These are phyloP conservation scores for Rhynchosporium graminicola DNA, from an alignment of 2,329 filamentous ascomycete species.

Conservation along the genomic window DNA sequence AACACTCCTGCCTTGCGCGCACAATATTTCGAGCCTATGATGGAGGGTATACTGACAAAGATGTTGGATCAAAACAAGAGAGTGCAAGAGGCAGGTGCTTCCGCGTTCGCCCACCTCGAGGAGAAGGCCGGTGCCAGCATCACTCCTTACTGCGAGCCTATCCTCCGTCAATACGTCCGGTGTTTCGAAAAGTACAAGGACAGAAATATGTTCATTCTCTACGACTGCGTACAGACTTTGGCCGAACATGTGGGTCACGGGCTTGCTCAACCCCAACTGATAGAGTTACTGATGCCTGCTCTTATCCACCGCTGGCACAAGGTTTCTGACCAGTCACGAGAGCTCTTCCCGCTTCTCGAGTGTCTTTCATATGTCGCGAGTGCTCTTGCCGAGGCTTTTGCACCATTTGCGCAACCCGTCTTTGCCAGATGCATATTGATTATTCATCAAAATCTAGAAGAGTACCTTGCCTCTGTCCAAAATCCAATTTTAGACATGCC, in stretches of 20 bases:
- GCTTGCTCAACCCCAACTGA: slow-evolving; percentile 78
- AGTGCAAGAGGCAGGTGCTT: slow-evolving; percentile 94
- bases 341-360: slow-evolving; percentile 93
- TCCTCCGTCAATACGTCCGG: slow-evolving; percentile 86
- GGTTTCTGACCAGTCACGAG: slow-evolving; percentile 83
- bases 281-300: slow-evolving; percentile 86
- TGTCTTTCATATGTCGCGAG: slow-evolving; percentile 93
- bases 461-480: slow-evolving; percentile 68
- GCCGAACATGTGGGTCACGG: slow-evolving; percentile 86
- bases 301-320: slow-evolving; percentile 86
- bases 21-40: slow-evolving; percentile 88
- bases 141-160: slow-evolving; percentile 83
- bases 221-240: slow-evolving; percentile 96
- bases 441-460: slow-evolving; percentile 87
- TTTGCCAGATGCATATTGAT: slow-evolving; percentile 88
- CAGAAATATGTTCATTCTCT: slow-evolving; percentile 97
- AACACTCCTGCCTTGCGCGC: slow-evolving; percentile 65
- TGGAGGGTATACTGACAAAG: slow-evolving; percentile 90
- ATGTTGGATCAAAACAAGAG: slow-evolving; percentile 99
- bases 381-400: slow-evolving; percentile 78
- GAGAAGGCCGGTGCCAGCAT: slow-evolving; percentile 84
- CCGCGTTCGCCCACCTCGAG: slow-evolving; percentile 92
- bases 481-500: slow-evolving; percentile 72
- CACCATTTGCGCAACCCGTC: slow-evolving; percentile 81
- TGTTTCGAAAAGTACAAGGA: slow-evolving; percentile 98